Base-by-base conservation (phyloP, 306 rosid genomes). In the Corylus heterophylla region DNA sequence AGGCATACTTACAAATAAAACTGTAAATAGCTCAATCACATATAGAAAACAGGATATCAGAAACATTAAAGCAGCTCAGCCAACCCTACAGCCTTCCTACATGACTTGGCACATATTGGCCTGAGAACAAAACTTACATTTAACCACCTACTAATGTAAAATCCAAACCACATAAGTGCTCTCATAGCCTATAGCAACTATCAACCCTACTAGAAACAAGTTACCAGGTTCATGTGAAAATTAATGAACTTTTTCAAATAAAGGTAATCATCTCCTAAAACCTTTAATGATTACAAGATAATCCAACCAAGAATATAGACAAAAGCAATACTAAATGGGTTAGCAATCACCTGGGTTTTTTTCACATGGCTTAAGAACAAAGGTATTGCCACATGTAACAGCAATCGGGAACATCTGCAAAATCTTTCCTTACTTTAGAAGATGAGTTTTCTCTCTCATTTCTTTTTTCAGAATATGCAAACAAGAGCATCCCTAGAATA, bases 331-430 rank as follows among this genome's bases (percentile, higher is more conserved):
- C 77, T 20, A 20, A 55, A 81, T 54, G 42, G 17, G 74, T 61
- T 79, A 54, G 50, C 17, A 68, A 58, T 50, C 74, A 92, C 97
- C 92, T 58, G 94, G 91, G 85, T 89, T 79, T 20, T 79, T 87
- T 83, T 89, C 94, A 76, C 88, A 92, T 82, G 97, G 87, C 84
- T 92, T 92, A 49, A 92, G 90, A 72, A 92, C 81, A 85, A 87
- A 92, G 71, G 97, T 89, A 82, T 89, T 89, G 76, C 97, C 94
- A 75, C 97, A 92, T 62, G 90, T 86, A 79, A 92, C 85, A 35
- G 97, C 92, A 72, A 88, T 68, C 6, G 94, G 97, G 80, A 92
- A 92, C 89, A 88, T 88, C 97, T 92, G 94, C 83, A 78, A 74
- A 64, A 73, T 72, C 63, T 35, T 50, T 55, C 52, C 76, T 75